Base-by-base conservation (phyloP, 2,329 filamentous ascomycete genomes). In the Clonostachys sp. region DNA sequence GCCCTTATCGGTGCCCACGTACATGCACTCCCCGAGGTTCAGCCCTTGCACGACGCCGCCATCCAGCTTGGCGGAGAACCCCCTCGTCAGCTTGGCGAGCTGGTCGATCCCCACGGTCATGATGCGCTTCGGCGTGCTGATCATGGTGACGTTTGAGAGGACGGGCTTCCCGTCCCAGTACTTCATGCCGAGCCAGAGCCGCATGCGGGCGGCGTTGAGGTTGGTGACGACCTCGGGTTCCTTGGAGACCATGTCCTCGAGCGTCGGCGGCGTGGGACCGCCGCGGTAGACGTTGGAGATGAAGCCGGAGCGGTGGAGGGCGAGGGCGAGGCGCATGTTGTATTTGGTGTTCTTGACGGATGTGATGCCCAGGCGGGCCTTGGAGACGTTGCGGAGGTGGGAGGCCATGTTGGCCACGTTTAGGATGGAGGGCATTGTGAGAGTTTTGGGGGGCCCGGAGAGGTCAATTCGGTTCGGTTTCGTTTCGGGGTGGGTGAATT, bases 171-270 rank as follows among this genome's bases (percentile, higher is more conserved):
- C 87, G 56, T 91, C 83, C 81, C 81, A 89, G 78, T 96, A 96
- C 72, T 96, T 96, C 59, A 96, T 72, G 2, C 90, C 90, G 12
- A 96, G 69, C 91, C 91, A 96, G 55, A 96, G 72, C 50, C 91
- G 78, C 61, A 89, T 78, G 38, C 74, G 77, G 5, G 90, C 80
- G 36, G 90, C 81, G 67, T 95, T 96, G 57, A 73, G 74, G 51
- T 75, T 73, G 43, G 85, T 90, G 48, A 89, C 75, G 13, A 72
- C 73, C 51, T 80, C 78, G 12, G 82, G 73, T 24, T 78, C 66
- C 51, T 62, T 51, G 12, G 72, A 66, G 39, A 68, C 54, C 54
- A 80, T 66, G 18, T 70, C 59, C 17, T 74, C 69, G 3, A 70
- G 67, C 17, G 72, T 66, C 0, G 80, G 80, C 4, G 1, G 78